Evolutionary conservation across 148 eudicot genomes (phyloP), one percentile per base, ranked within the genome.

Genomic region (Gaultheria prostrata): DNA sequence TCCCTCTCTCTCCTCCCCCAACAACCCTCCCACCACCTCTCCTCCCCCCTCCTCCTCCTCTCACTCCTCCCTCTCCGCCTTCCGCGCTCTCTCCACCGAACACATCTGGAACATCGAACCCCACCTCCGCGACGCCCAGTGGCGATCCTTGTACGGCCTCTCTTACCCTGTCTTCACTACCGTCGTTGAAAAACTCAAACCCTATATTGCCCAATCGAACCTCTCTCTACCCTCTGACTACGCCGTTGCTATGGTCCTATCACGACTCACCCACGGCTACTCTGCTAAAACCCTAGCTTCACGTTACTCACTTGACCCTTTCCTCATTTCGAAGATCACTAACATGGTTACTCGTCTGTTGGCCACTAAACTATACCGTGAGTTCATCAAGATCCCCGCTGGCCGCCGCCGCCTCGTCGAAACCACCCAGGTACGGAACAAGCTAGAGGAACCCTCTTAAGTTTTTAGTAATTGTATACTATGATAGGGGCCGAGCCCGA

Each of bases 211-310:
- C 14, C 90, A 86, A 24, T 93, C 94, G 6, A 93, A 96, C 57
- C 93, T 96, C 87, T 93, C 94, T 15, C 90, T 96, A 0, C 98
- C 98, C 6, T 87, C 98, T 13, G 98, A 96, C 81, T 96, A 96
- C 86, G 98, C 98, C 18, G 94, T 96, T 32, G 94, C 98, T 0
- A 96, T 96, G 95, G 98, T 96, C 54, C 93, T 96, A 43, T 92
- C 97, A 4, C 90, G 98, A 1, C 91, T 96, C 75, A 80, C 92
- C 32, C 93, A 88, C 74, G 98, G 98, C 49, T 85, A 81, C 49
- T 87, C 95, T 10, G 87, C 96, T 46, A 85, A 89, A 76, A 86
- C 93, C 78, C 85, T 96, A 8, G 95, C 98, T 33, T 61, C 86
- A 51, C 89, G 98, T 12, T 89, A 94, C 82, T 89, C 92, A 53